Percentiles rank a stretch among this genome's conserved stretches.
Evolutionary conservation across 345 rosid genomes (phyloP).

Genomic region (Anastatica hierochuntica): DNA sequence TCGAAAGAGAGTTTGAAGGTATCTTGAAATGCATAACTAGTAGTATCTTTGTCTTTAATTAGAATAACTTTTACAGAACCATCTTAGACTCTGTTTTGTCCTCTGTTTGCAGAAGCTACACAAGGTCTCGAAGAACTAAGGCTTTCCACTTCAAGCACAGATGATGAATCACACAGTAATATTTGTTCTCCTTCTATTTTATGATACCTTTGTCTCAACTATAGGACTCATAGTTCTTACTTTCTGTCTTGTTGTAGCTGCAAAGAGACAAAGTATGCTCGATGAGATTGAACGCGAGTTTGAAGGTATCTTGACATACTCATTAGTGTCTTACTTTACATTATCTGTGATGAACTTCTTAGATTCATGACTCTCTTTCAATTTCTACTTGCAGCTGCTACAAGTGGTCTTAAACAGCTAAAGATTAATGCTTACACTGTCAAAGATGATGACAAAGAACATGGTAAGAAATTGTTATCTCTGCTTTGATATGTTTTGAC

Average conservation of each 20-base stretch:
- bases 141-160: conserved; percentile 9
- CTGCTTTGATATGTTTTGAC: neutral
- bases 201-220: too few relatives aligned
- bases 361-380: neutral
- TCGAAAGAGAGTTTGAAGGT: conserved; percentile 27
- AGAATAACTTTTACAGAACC: neutral
- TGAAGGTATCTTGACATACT: conserved; percentile 21
- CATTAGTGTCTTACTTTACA: neutral
- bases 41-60: neutral
- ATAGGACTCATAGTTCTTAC: too few relatives aligned
- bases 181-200: too few relatives aligned
- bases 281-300: conserved; percentile 28
- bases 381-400: conserved; percentile 21
- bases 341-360: neutral
- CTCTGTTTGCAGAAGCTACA: conserved; percentile 23
- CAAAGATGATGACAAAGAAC: conserved; percentile 15
- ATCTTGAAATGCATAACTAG: neutral
- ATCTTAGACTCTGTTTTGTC: conserved; percentile 4
- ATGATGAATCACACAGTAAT: neutral
- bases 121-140: conserved; percentile 28
- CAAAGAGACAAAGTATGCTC: conserved; percentile 17
- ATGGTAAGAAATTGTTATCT: conserved; percentile 7
- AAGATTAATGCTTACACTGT: conserved; percentile 21
- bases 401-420: conserved; percentile 22
- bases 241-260: conserved; percentile 19